Percentiles rank a stretch among this genome's conserved stretches.
Conservation (phyloP, 2,329 filamentous ascomycete species). For the Cladobotryum protrusum region DNA sequence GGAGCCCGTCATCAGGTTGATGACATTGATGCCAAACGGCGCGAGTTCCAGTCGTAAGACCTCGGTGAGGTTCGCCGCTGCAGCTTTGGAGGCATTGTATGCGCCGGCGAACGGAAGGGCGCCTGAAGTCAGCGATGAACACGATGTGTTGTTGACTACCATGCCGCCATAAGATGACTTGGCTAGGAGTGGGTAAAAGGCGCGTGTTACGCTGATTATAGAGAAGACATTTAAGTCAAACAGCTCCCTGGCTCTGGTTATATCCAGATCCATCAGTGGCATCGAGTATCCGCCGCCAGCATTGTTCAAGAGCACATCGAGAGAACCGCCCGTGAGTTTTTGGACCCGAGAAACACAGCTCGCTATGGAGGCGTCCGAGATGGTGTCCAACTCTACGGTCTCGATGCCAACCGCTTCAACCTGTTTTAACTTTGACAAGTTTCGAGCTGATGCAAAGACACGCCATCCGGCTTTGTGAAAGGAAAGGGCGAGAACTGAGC, state of each 20-base stretch:
- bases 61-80: constrained; percentile 18
- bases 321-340: constrained; percentile 17
- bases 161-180: constrained; percentile 12
- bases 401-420: constrained; percentile 16
- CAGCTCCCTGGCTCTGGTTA: constrained; percentile 12
- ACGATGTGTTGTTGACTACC: constrained; percentile 18
- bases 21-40: constrained; percentile 21
- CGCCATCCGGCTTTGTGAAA: constrained; percentile 22
- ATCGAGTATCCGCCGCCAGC: constrained; percentile 20
- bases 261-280: constrained; percentile 19
- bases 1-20: constrained; percentile 14
- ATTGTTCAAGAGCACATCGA: constrained; percentile 27
- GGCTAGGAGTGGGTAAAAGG: constrained; percentile 19
- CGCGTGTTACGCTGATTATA: constrained; percentile 16
- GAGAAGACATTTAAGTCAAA: constrained; percentile 24
- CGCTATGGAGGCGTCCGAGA: constrained; percentile 16
- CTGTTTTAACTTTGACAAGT: constrained; percentile 18
- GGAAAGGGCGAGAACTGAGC: constrained; percentile 23
- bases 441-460: constrained; percentile 26
- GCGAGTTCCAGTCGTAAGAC: constrained; percentile 22
- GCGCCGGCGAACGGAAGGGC: constrained; percentile 15
- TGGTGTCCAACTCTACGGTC: constrained; percentile 20
- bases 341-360: constrained; percentile 13
- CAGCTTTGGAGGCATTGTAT: constrained; percentile 22
- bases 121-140: constrained; percentile 1